Conservation (phyloP, 768 basidiomycete species). For the Gloeostereum incarnatum region DNA sequence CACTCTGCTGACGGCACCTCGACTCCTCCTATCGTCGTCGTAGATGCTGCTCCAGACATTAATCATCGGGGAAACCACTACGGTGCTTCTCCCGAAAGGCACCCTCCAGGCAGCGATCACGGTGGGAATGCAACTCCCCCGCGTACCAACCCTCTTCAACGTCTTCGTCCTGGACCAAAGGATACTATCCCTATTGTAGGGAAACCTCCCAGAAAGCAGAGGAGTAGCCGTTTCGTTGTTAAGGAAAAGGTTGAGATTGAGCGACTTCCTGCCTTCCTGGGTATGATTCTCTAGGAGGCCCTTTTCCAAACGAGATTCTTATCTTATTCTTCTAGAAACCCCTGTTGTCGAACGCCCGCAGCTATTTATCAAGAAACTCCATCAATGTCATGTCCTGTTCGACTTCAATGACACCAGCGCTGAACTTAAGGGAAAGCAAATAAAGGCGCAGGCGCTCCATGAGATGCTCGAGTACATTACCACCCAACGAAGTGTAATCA, state of each 20-base stretch:
- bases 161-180: conserved; percentile 78
- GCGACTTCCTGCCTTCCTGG: conserved; percentile 82
- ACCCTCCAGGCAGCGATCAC: conserved; percentile 37
- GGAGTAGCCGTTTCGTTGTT: conserved; percentile 93
- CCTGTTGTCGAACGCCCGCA: conserved; percentile 80
- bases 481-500: conserved; percentile 91
- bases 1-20: conserved; percentile 30
- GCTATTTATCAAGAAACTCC: conserved; percentile 89
- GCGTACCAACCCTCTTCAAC: conserved; percentile 58
- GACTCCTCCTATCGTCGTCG: conserved; percentile 80
- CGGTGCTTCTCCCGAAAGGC: conserved; percentile 37
- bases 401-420: conserved; percentile 98
- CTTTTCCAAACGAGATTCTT: neutral
- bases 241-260: conserved; percentile 96
- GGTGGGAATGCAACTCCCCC: conserved; percentile 44
- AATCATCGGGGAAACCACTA: conserved; percentile 29
- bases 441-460: conserved; percentile 95
- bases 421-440: conserved; percentile 95
- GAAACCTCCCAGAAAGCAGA: conserved; percentile 95
- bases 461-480: conserved; percentile 99
- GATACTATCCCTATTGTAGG: conserved; percentile 96
- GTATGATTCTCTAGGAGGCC: conserved; percentile 39
- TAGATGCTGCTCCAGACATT: conserved; percentile 62
- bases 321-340: conserved; percentile 53
- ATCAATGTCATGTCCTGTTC: conserved; percentile 94